These are phyloP conservation scores for Ajuga chamaepitys DNA, from an alignment of 257 asterid genomes.

Conservation along the genomic window DNA sequence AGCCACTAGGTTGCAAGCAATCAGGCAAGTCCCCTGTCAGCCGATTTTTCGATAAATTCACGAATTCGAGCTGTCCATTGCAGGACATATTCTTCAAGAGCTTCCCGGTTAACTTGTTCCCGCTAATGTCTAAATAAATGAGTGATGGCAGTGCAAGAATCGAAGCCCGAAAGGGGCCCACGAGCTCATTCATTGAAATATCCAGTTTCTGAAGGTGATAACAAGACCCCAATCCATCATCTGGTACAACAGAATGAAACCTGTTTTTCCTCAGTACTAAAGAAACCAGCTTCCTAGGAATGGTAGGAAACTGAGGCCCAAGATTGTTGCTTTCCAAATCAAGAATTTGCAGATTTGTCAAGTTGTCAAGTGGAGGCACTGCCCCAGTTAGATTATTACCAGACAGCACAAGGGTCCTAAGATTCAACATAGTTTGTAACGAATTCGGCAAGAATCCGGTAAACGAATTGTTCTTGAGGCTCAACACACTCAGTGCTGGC, in stretches of 20 bases:
- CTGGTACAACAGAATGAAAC: conserved; percentile 43
- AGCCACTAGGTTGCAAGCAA: conserved; percentile 28
- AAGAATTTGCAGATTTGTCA: conserved; percentile 71
- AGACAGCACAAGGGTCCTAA: conserved; percentile 54
- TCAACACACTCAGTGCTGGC: conserved; percentile 48
- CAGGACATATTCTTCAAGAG: conserved; percentile 56
- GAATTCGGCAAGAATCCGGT: conserved; percentile 43
- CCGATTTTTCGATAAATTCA: conserved; percentile 53
- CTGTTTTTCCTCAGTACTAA: conserved; percentile 54
- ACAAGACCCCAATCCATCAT: conserved; percentile 37
- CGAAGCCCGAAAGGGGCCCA: conserved; percentile 43
- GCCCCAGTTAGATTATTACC: conserved; percentile 50
- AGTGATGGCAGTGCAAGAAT: conserved; percentile 56
- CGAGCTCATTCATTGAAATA: conserved; percentile 46
- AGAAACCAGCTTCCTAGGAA: conserved; percentile 51
- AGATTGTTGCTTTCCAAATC: conserved; percentile 53
- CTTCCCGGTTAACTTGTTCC: conserved; percentile 66
- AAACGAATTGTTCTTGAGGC: conserved; percentile 66
- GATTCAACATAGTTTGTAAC: conserved; percentile 29
- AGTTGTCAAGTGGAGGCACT: conserved; percentile 32
- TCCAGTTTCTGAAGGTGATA: conserved; percentile 58
- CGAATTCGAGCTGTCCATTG: conserved; percentile 33
- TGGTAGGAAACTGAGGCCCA: conserved; percentile 61
- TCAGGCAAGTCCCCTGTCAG: conserved; percentile 73
- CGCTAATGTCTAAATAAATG: conserved; percentile 52